phyloP scores from a whole-genome alignment of 306 rosid genomes.

The Medicago lupulina region DNA sequence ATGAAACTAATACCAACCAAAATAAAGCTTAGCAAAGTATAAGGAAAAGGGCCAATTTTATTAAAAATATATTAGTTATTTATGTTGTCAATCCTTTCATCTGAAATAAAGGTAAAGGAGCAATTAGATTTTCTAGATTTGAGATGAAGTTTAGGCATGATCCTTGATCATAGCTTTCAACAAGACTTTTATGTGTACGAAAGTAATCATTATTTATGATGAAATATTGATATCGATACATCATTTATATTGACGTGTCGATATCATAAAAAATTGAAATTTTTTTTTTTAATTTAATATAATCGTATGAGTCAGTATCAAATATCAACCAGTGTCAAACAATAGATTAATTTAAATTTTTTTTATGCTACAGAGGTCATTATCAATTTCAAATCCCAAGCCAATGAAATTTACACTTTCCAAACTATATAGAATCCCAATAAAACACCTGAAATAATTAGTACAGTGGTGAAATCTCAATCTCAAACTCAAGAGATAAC shows the following conservation, averaged over 20 bases:
- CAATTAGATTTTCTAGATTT: not conserved
- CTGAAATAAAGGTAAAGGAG: not conserved
- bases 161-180: conserved; percentile 10
- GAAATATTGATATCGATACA: too few species aligned
- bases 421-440: conserved; percentile 46
- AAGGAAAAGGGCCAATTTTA: not conserved
- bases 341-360: too few species aligned
- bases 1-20: not conserved
- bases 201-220: conserved; percentile 30
- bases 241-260: too few species aligned
- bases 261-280: too few species aligned
- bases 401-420: conserved; percentile 38
- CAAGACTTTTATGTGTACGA: not conserved
- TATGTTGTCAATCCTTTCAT: not conserved
- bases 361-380: not conserved
- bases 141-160: conserved; percentile 25
- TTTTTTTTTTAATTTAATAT: too few species aligned
- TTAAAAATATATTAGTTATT: not conserved
- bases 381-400: conserved; percentile 45
- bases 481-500: conserved; percentile 30
- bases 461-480: conserved; percentile 40
- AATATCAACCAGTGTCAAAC: too few species aligned
- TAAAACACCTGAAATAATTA: conserved; percentile 43
- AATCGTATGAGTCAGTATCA: too few species aligned
- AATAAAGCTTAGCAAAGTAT: not conserved